Evolutionary conservation across 1,284 basidiomycete genomes (phyloP), one percentile per base, ranked within the genome.

Genomic region (Trametes sp.): DNA sequence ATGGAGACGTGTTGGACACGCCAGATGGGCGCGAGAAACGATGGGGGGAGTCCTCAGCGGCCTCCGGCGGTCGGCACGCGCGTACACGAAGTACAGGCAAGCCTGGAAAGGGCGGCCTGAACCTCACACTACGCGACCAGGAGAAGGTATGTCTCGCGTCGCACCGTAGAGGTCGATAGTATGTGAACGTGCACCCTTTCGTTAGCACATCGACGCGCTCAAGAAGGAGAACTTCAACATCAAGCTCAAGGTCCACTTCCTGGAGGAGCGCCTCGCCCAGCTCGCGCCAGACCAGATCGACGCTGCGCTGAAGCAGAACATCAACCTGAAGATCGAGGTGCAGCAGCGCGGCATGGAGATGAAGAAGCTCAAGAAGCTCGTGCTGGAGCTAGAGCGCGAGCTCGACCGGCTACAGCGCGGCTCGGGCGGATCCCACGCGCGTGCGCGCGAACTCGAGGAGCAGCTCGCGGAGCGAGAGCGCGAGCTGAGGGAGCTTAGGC

Each of bases 191-290:
- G 11, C n/a, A 54, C 45, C 38, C 35, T 38, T n/a, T 36, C 42
- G 60, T 50, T 70, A 97, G 95, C 92, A 96, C 75, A 94, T 97
- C 73, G 94, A 98, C 78, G 89, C 89, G 66, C 84, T 96, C 70
- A 96, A 96, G 81, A 96, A 96, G 76, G 95, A 98, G 76, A 95
- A 96, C 80, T 97, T 97, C 78, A 93, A 92, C 71, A 89, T 98
- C 24, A 72, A 75, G 38, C 76, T 82, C 29, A 80, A 80, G 26
- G 75, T 58, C 23, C 36, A 51, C 77, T 7, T 68, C 29, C 59
- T 62, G 50, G 65, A 68, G 52, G 62, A 66, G 51, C 90, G 94
- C 31, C 85, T 98, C 16, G 89, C 89, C 1, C 88, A 92, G 71
- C 87, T 96, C 62, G 93, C 94, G 0, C 95, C 95, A 0, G 95